Conservation (phyloP, 164 flowering plant species). For the Hamamelis virginiana region DNA sequence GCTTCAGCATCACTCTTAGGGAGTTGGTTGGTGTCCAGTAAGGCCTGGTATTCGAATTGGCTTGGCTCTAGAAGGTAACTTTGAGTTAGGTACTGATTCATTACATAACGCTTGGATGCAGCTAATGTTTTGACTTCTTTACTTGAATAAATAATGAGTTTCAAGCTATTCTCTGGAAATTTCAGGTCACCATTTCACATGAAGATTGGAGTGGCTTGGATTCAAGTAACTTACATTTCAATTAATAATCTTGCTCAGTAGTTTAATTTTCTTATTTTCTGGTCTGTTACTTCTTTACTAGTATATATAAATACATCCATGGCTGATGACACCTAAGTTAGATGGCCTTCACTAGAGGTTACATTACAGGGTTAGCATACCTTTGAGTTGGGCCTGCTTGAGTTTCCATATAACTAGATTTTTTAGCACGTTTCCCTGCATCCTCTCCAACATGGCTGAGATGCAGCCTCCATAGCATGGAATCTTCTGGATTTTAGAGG, state of each 20-base stretch:
- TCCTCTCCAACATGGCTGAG: too few species aligned
- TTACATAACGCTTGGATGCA: background rate
- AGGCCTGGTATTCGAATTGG: background rate
- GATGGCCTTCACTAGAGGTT: too few species aligned
- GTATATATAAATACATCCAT: background rate
- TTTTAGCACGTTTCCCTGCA: too few species aligned
- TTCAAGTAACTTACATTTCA: background rate
- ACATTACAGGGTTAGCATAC: background rate
- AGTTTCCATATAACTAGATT: too few species aligned
- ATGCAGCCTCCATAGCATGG: too few species aligned
- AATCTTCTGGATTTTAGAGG: too few species aligned
- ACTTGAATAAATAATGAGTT: background rate
- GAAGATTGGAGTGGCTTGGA: background rate
- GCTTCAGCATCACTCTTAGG: background rate
- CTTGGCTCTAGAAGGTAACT: background rate
- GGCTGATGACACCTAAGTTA: too few species aligned
- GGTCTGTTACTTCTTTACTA: background rate
- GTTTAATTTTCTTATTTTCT: background rate
- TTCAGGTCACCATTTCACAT: background rate
- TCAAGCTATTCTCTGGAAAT: background rate
- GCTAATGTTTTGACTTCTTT: background rate
- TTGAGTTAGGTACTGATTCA: background rate
- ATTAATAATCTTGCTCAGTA: background rate
- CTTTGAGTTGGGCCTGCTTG: background rate
- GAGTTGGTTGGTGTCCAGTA: background rate